These are phyloP conservation scores for Deakozyma indianensis DNA, from an alignment of 805 yeast species.

Conservation along the genomic window DNA sequence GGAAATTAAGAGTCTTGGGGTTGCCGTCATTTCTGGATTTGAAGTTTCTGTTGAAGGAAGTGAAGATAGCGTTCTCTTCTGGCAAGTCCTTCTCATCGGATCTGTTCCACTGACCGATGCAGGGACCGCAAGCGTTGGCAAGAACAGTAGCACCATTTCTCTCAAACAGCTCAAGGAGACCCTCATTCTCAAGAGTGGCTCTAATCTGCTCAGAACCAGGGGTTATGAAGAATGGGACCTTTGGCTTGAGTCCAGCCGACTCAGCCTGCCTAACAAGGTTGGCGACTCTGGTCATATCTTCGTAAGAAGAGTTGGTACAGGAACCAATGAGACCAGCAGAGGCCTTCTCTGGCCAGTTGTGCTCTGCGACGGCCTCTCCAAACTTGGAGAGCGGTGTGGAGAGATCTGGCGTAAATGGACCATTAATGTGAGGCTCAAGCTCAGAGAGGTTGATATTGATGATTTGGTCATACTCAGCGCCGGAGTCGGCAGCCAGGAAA, in stretches of 20 bases:
- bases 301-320: constrained; percentile 96
- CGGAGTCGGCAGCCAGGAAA: constrained; percentile 71
- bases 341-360: constrained; percentile 77
- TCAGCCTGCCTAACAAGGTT: constrained; percentile 82
- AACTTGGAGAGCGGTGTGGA: constrained; percentile 84
- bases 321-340: constrained; percentile 95
- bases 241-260: constrained; percentile 74
- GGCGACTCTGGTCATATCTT: constrained; percentile 95
- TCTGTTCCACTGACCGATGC: constrained; percentile 99
- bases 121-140: constrained; percentile 98
- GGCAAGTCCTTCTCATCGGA: constrained; percentile 42
- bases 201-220: constrained; percentile 98
- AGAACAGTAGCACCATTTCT: constrained; percentile 82
- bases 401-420: constrained; percentile 97
- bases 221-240: constrained; percentile 83
- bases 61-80: constrained; percentile 75
- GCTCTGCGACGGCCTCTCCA: constrained; percentile 50
- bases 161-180: constrained; percentile 65
- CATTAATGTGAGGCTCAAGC: constrained; percentile 90
- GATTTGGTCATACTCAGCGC: constrained; percentile 82
- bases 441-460: constrained; percentile 77
- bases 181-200: constrained; percentile 94
- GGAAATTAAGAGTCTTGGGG: constrained; percentile 92
- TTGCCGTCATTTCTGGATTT: constrained; percentile 97
- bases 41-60: constrained; percentile 96